Evolutionary conservation across 73 alveolate species (phyloP).

Genomic region (Paramecium caudatum): DNA sequence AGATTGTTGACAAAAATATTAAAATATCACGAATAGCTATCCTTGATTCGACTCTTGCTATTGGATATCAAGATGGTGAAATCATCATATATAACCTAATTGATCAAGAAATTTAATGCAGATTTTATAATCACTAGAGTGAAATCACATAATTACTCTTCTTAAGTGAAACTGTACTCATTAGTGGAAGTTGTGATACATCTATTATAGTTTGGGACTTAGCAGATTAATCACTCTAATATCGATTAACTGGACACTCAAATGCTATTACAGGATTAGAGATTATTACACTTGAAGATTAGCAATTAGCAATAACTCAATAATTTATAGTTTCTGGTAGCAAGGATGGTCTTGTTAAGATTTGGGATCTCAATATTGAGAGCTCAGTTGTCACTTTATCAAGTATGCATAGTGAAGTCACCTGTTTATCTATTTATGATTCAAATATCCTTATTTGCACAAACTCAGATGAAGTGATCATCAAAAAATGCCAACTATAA

Average conservation of each 20-base stretch:
- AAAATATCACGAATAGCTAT: background rate
- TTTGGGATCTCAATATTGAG: conserved; percentile 54
- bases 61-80: conserved; percentile 54
- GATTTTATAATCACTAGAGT: conserved; percentile 49
- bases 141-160: conserved; percentile 23
- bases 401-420: conserved; percentile 61
- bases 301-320: conserved; percentile 44
- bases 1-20: background rate
- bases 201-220: conserved; percentile 72
- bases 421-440: background rate
- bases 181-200: conserved; percentile 76
- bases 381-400: conserved; percentile 1
- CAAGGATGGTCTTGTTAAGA: conserved; percentile 76
- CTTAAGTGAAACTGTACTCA: conserved; percentile 10
- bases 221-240: conserved; percentile 46
- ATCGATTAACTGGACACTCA: conserved; percentile 63
- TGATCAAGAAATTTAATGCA: conserved; percentile 23
- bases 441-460: conserved; percentile 22
- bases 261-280: conserved; percentile 72
- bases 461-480: conserved; percentile 54
- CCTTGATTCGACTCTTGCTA: background rate
- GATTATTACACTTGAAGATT: conserved; percentile 47
- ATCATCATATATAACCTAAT: background rate
- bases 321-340: conserved; percentile 66
- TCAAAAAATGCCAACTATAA: background rate